Evolutionary conservation across 169 alveolate species (phyloP).

Genomic region (Eimeria acervulina): DNA sequence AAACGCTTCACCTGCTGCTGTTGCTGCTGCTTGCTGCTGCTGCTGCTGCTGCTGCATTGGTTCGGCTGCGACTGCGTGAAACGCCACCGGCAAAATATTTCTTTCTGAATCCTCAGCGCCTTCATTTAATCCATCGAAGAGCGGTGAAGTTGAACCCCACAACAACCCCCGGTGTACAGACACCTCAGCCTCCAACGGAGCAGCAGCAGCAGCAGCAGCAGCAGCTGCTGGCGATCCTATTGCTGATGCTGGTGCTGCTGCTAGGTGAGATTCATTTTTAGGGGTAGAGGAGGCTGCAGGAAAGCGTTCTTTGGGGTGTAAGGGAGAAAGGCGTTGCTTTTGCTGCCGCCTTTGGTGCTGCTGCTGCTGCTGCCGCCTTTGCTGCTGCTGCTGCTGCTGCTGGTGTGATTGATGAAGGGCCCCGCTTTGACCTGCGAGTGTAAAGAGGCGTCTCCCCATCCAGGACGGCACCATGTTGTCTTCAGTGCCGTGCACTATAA

Average conservation of each 20-base stretch:
- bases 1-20: background rate
- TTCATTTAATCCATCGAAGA: background rate
- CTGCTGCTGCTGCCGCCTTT: background rate
- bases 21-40: slow-evolving; percentile 5
- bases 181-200: background rate
- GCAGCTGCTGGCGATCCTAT: background rate
- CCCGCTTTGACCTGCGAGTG: slow-evolving; percentile 1
- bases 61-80: background rate
- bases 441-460: slow-evolving; percentile 23
- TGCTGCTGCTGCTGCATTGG: background rate
- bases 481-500: background rate
- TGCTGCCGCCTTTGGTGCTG: background rate
- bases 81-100: background rate
- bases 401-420: background rate
- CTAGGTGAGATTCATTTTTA: no score
- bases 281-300: background rate
- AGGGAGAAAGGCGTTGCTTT: background rate
- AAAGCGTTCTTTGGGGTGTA: background rate
- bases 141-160: no score
- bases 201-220: background rate
- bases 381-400: slow-evolving; percentile 16
- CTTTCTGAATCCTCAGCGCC: background rate
- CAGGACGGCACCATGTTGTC: slow-evolving; percentile 22
- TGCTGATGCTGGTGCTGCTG: background rate
- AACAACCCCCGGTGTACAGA: background rate